Conservation (phyloP, 306 rosid species). For the Pachyrhizus erosus region DNA sequence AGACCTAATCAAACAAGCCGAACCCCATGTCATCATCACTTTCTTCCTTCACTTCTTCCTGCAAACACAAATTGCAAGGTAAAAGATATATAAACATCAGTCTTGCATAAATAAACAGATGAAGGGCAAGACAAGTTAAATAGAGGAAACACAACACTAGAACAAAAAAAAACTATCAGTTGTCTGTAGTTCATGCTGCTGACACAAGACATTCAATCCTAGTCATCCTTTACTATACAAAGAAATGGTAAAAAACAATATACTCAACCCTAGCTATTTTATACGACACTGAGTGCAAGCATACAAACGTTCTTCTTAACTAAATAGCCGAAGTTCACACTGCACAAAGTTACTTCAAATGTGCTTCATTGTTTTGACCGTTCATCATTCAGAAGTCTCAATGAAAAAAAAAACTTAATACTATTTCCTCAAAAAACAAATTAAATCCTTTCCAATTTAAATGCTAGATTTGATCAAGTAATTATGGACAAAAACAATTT, state of each 20-base stretch:
- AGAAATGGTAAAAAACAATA: neutral
- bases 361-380: neutral
- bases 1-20: slow-evolving; percentile 61
- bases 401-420: no score
- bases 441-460: neutral
- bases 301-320: neutral
- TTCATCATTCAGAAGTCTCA: neutral
- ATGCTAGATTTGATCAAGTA: slow-evolving; percentile 57
- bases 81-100: neutral
- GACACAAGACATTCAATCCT: neutral
- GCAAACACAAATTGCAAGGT: slow-evolving; percentile 29
- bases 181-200: neutral
- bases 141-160: neutral
- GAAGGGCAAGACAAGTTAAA: neutral
- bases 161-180: neutral
- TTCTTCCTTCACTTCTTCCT: slow-evolving; percentile 78
- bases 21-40: slow-evolving; percentile 72
- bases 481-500: slow-evolving; percentile 52
- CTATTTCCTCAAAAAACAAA: neutral
- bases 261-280: neutral
- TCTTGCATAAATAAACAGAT: neutral
- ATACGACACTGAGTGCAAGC: neutral
- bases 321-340: neutral
- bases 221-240: neutral
- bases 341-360: neutral